Evolutionary conservation across 2,329 filamentous ascomycete genomes (phyloP), one percentile per base, ranked within the genome.

Genomic region (Claviceps paspali): DNA sequence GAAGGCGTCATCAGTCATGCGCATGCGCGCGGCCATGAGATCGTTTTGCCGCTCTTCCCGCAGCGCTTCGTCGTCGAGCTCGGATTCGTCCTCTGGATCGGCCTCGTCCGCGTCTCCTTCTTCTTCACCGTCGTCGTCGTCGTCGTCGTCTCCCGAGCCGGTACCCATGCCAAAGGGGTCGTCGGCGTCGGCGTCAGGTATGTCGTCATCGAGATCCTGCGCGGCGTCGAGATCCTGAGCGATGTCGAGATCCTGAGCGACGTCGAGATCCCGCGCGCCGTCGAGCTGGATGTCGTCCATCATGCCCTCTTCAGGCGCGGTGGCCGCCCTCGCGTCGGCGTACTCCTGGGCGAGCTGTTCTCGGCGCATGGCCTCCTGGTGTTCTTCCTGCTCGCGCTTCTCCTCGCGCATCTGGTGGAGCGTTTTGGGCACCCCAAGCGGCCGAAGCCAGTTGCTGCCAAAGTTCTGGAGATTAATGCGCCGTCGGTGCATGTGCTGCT

Each of bases 391-490:
- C 63, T 98, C 91, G 9, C 82, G 73, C 46, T 79, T 76, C 62
- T 98, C 91, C 59, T 98, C 91, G 29, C 82, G 79, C 61, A 86
- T 74, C 44, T 92, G 86, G 53, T 92, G 79, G 41, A 94, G 74
- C 1, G 88, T 94, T 66, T 96, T 98, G 40, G 76, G 57, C 38
- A 94, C 70, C 6, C 88, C 91, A 0, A 85, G 86, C 0, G 91
- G 91, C 41, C 81, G 82, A 39, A 98, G 78, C 91, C 91, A 98
- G 31, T 73, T 73, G 46, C 79, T 82, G 42, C 91, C 91, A 53
- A 92, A 95, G 50, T 86, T 82, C 33, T 81, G 74, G 22, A 96
- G 80, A 46, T 88, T 85, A 33, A 74, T 62, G 51, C 87, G 85
- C 33, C 88, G 83, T 7, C 79, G 71, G 38, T 79, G 73, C 45